A percentile compares a stretch with the other conserved stretches of the same genome.
Conservation (phyloP, 306 rosid species). For the Cucumis hystrix region DNA sequence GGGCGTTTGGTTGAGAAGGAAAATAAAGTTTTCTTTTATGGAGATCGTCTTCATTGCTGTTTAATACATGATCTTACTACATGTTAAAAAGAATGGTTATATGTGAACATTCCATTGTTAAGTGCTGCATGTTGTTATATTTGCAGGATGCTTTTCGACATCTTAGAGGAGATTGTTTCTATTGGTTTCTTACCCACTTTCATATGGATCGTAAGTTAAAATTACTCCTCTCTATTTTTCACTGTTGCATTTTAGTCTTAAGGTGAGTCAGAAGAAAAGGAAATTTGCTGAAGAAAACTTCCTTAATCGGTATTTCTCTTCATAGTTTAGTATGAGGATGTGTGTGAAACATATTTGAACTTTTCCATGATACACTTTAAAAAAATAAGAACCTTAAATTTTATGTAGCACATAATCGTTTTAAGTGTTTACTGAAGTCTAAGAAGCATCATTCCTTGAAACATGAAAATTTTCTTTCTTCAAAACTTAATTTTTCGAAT, state of each 20-base stretch:
- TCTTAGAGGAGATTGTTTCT: conserved; percentile 82
- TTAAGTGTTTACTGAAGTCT: not conserved
- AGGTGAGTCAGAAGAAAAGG: not conserved
- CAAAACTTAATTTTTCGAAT: not conserved
- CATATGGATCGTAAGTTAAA: conserved; percentile 89
- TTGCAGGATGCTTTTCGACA: conserved; percentile 89
- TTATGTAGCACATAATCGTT: not conserved
- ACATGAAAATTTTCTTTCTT: not conserved
- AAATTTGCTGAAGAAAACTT: not conserved
- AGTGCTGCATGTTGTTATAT: conserved; percentile 12
- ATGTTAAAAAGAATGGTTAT: not conserved
- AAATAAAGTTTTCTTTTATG: conserved; percentile 5
- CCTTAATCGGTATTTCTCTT: not conserved
- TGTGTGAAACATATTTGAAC: not conserved
- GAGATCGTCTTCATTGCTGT: not conserved
- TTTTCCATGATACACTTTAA: not conserved
- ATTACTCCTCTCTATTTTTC: conserved; percentile 4
- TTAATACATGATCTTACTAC: not conserved
- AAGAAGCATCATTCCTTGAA: not conserved
- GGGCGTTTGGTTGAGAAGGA: not conserved
- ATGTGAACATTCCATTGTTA: not conserved
- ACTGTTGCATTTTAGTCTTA: conserved; percentile 1
- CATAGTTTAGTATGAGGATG: not conserved
- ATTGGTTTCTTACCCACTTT: conserved; percentile 96
- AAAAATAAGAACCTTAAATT: not conserved